These are phyloP conservation scores for Heterobasidion irregulare DNA, from an alignment of 1,284 basidiomycete species.

Conservation along the genomic window DNA sequence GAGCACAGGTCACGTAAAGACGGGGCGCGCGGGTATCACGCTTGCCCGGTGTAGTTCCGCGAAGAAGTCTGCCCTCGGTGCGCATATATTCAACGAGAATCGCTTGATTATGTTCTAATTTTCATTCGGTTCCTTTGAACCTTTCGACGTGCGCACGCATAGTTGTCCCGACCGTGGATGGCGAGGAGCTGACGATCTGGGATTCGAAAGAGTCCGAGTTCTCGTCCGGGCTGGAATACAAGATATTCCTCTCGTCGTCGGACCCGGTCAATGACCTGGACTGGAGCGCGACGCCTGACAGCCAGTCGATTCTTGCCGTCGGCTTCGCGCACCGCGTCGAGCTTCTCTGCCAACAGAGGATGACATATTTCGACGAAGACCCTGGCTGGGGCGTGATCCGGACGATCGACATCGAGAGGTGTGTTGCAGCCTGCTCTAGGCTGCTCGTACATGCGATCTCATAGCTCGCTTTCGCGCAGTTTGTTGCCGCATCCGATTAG, in stretches of 20 bases:
- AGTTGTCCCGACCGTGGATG: conserved; percentile 50
- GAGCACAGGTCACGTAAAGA: conserved; percentile 69
- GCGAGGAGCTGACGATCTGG: conserved; percentile 85
- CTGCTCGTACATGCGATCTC: background rate
- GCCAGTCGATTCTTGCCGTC: conserved; percentile 83
- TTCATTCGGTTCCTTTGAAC: background rate
- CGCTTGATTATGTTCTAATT: conserved; percentile 1
- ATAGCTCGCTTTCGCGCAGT: conserved; percentile 26
- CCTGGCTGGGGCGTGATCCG: conserved; percentile 76
- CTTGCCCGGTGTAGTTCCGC: conserved; percentile 80
- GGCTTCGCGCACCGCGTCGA: conserved; percentile 74
- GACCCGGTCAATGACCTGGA: conserved; percentile 75
- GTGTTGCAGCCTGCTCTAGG: conserved; percentile 12
- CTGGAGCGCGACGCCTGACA: conserved; percentile 86
- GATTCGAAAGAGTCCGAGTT: conserved; percentile 94
- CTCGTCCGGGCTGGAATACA: conserved; percentile 79
- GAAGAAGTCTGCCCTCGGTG: conserved; percentile 80
- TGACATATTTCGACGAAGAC: conserved; percentile 81
- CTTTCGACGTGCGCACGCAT: background rate
- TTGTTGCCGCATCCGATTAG: conserved; percentile 71
- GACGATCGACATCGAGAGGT: conserved; percentile 66
- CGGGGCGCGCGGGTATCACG: conserved; percentile 53
- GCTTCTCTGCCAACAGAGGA: conserved; percentile 80
- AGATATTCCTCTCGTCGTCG: conserved; percentile 37
- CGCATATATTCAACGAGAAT: conserved; percentile 5